Percentiles rank a stretch among this genome's conserved stretches.
These are phyloP conservation scores for Amphirosellinia nigrospora DNA, from an alignment of 495 filamentous ascomycete genomes.

Conservation along the genomic window DNA sequence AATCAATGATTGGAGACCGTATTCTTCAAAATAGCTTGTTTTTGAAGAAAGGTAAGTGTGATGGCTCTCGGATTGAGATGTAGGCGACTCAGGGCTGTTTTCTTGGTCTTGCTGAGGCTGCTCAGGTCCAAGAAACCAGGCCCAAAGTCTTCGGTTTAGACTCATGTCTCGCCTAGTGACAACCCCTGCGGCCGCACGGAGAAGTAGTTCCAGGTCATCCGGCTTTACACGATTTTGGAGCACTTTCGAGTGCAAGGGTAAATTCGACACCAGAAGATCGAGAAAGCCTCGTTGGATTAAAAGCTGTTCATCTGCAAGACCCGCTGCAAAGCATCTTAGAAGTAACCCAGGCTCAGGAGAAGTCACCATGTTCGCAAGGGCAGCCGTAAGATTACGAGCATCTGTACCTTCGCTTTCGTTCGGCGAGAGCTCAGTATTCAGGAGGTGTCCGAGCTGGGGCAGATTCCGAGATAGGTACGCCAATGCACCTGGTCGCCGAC, in stretches of 20 bases:
- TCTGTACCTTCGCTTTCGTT: constrained; percentile 30
- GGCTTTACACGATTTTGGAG: constrained; percentile 73
- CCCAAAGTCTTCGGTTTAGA: constrained; percentile 90
- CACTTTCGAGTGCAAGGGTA: constrained; percentile 86
- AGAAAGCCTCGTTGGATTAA: constrained; percentile 93
- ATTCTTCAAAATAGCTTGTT: constrained; percentile 78
- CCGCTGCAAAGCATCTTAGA: constrained; percentile 87
- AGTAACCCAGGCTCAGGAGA: constrained; percentile 93
- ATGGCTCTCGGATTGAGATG: constrained; percentile 52
- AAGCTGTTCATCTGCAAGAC: constrained; percentile 86
- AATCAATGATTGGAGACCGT: constrained; percentile 75
- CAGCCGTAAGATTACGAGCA: constrained; percentile 37
- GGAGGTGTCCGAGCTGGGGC: constrained; percentile 67
- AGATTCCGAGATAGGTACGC: constrained; percentile 82
- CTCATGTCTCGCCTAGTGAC: constrained; percentile 93
- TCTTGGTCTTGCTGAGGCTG: constrained; percentile 56
- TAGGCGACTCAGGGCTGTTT: constrained; percentile 54
- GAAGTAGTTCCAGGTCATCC: constrained; percentile 78
- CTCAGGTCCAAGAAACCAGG: constrained; percentile 94
- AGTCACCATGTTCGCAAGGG: constrained; percentile 74
- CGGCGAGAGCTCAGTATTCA: constrained; percentile 35
- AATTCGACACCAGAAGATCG: constrained; percentile 87
- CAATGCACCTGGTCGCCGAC: constrained; percentile 81
- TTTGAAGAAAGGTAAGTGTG: constrained; percentile 52
- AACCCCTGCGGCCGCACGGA: constrained; percentile 82